Evolutionary conservation across 2,329 filamentous ascomycete genomes (phyloP), one percentile per base, ranked within the genome.

Genomic region (Claviceps pazoutovae): DNA sequence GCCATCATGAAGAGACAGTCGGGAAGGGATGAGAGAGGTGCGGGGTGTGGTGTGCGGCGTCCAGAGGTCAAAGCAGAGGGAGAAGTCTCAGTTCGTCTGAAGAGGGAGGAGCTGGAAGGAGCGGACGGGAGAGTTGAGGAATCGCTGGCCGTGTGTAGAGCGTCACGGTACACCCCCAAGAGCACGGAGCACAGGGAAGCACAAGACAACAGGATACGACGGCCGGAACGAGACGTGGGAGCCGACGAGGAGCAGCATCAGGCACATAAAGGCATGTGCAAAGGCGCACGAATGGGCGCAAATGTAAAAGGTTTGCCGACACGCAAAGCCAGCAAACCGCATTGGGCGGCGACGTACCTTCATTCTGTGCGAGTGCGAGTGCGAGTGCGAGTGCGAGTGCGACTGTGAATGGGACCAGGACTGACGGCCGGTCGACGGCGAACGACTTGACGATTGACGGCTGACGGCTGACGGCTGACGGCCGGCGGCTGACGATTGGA

Each of bases 311-410:
- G 30, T 34, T 34, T 34, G 30, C 9, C 42, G 39, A n/a, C 17
- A 30, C 38, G 50, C 38, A 38, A 46, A 30, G 30, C 9, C 37
- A 41, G 49, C 49, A 41, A 45, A 47, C 36, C 38, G 19, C 16
- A 47, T 38, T 36, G 11, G 23, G 41, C 50, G 50, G 51, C 44
- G 38, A 55, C 53, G 26, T 49, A 55, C 64, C 64, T 66, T 66
- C 64, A 66, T 66, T 54, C 63, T 66, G 64, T 65, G 62, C 59
- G 60, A 64, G 60, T 65, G 61, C 59, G 60, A 63, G 60, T 58
- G 48, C 38, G 37, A 39, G 41, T 51, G 50, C 50, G 38, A 34
- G 36, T 48, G 36, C 4, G 21, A 26, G 16, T 48, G 46, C 13
- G 46, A 48, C 13, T 48, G 34, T 48, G 47, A 43, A 17, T 48